Evolutionary conservation across 1,139 yeast genomes (phyloP).

Genomic region (Diutina mesorugosa): DNA sequence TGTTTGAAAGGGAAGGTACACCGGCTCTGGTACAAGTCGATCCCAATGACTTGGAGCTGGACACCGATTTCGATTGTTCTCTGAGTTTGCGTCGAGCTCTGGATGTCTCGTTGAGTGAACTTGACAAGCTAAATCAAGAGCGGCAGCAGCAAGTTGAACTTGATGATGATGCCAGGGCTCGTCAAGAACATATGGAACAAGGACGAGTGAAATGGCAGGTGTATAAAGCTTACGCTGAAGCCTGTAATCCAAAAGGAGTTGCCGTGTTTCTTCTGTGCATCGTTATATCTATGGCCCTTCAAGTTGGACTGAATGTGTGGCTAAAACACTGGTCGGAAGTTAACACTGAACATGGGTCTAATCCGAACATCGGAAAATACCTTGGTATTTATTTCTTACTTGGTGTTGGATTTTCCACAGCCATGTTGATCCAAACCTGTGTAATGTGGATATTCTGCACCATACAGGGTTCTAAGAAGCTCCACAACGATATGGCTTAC

Average conservation of each 20-base stretch:
- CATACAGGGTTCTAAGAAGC: constrained; percentile 64
- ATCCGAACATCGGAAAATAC: constrained; percentile 59
- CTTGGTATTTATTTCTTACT: constrained; percentile 64
- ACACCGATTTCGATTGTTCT: constrained; percentile 15
- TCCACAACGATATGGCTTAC: constrained; percentile 70
- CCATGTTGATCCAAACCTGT: constrained; percentile 53
- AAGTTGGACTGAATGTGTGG: constrained; percentile 60
- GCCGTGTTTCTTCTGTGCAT: constrained; percentile 38
- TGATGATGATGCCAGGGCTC: constrained; percentile 27
- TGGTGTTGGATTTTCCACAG: constrained; percentile 51
- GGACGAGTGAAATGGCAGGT: constrained; percentile 92
- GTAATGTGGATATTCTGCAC: constrained; percentile 78
- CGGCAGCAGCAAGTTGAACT: constrained; percentile 27
- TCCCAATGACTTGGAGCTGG: constrained; percentile 18
- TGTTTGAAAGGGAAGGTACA: neutral
- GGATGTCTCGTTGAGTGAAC: constrained; percentile 36
- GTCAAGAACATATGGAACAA: constrained; percentile 75
- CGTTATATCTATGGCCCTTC: constrained; percentile 43
- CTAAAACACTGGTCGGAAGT: constrained; percentile 95
- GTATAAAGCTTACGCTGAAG: constrained; percentile 70
- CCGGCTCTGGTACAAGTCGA: constrained; percentile 7
- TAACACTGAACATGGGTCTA: constrained; percentile 53
- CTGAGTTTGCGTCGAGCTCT: constrained; percentile 61
- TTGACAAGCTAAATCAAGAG: constrained; percentile 18
- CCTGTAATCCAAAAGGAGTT: constrained; percentile 73